A percentile compares a stretch with the other conserved stretches of the same genome.
Conservation (phyloP, 345 rosid species). For the Abelmoschus esculentus region DNA sequence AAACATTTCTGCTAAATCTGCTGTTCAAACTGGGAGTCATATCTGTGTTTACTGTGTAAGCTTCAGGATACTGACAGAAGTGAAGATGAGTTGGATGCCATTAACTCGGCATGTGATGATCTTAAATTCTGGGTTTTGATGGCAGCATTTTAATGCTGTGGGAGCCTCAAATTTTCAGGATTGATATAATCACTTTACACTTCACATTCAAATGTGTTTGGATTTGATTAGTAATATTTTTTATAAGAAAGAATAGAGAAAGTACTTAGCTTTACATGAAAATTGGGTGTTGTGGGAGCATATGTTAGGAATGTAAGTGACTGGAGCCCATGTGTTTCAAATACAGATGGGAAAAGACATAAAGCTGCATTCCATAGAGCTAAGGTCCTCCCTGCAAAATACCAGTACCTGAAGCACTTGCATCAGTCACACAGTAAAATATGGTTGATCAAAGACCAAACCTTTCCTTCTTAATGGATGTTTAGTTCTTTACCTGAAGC, state of each 20-base stretch:
- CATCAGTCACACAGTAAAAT: not conserved
- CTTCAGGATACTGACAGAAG: not conserved
- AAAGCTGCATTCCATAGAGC: constrained; percentile 5
- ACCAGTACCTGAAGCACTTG: constrained; percentile 1
- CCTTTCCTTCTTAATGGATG: too few species aligned
- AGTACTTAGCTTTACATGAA: not conserved
- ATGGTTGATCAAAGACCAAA: not conserved
- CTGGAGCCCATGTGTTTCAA: not conserved
- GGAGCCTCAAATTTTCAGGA: not conserved
- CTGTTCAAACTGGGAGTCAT: not conserved
- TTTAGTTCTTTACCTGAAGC: too few species aligned
- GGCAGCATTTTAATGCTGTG: not conserved
- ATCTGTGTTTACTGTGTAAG: not conserved
- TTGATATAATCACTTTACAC: not conserved
- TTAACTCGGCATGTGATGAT: not conserved
- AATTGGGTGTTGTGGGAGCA: not conserved
- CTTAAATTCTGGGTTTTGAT: constrained; percentile 2
- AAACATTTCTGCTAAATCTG: not conserved
- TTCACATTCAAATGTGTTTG: not conserved
- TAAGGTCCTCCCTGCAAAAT: not conserved
- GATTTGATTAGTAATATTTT: too few species aligned
- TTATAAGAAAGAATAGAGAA: not conserved
- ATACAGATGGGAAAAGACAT: constrained; percentile 7
- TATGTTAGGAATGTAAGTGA: not conserved
- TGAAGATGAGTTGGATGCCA: not conserved